Base-by-base conservation (phyloP, 805 yeast species). In the Metschnikowia peoriensis region DNA sequence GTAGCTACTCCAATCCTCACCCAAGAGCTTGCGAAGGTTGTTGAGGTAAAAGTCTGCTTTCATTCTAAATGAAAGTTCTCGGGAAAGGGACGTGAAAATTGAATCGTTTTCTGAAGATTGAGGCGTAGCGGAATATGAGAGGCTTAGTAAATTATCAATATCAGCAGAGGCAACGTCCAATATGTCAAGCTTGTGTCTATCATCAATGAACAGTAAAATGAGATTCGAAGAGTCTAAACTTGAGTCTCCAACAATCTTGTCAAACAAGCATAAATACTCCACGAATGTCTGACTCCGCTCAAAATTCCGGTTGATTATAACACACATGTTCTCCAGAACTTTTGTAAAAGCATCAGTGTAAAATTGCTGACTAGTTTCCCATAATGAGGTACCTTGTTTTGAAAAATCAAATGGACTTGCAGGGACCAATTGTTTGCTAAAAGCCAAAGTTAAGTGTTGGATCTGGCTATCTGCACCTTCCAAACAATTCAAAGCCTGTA, bases 1-100 rank as follows among this genome's bases (percentile, higher is more conserved):
- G 54, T 67, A 75, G 44, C 70, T 66, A 40, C 60, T 59, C 79
- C 79, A 75, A 38, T 65, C 66, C 2, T 48, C 44, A 0, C 79
- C 79, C 22, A 72, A 60, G 7, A 69, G 42, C n/a, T 43, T 51
- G 8, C 56, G 50, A 14, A 75, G 58, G 39, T 59, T 60, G 0
- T n/a, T 34, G 11, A 60, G 44, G 50, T 69, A 72, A 52, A 62
- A 68, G 12, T 56, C 46, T 5, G 67, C 35, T 50, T 69, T 71
- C 7, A 58, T 29, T 17, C 42, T 46, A 11, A 53, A 42, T 5
- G 54, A 45, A 8, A 47, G 34, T 27, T 51, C 47, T 49, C 51
- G 47, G 3, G 15, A 28, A 28, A 49, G 34, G 9, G 11, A 9
- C 14, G 29, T 9, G 32, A 15, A 38, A 38, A 10, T 22, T 6